Conservation (phyloP, 768 basidiomycete genomes). For the Termitomyces sp. region DNA sequence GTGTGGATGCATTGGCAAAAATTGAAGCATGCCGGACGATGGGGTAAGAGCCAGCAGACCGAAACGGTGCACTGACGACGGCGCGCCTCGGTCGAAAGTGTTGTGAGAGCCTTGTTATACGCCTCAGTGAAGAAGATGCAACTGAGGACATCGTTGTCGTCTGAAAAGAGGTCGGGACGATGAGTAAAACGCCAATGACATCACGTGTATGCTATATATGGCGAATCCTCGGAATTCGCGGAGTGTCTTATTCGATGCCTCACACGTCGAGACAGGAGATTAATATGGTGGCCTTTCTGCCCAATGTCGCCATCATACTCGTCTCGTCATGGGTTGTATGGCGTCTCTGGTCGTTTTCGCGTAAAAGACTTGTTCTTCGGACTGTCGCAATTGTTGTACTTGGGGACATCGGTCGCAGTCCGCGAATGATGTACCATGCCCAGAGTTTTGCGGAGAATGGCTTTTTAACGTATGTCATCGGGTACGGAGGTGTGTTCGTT, state of each 20-base stretch:
- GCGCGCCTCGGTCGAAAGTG: conserved; percentile 5
- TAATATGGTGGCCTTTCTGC: conserved; percentile 10
- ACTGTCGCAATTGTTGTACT: conserved; percentile 90
- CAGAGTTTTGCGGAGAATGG: conserved; percentile 83
- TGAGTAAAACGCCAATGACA: conserved; percentile 19
- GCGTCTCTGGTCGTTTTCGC: conserved; percentile 31
- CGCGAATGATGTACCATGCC: conserved; percentile 98
- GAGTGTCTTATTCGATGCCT: conserved; percentile 2
- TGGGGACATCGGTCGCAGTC: conserved; percentile 94
- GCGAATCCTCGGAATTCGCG: not conserved
- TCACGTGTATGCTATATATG: conserved; percentile 14
- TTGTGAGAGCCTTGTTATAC: conserved; percentile 11
- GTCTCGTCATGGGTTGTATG: conserved; percentile 29
- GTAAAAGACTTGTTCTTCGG: conserved; percentile 45
- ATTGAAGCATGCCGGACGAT: conserved; percentile 24
- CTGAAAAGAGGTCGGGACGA: not conserved
- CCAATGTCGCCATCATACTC: conserved; percentile 6
- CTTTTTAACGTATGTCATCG: conserved; percentile 80
- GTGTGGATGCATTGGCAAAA: conserved; percentile 23
- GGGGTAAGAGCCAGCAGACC: conserved; percentile 9
- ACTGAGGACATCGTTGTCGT: conserved; percentile 15
- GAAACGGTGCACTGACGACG: not conserved
- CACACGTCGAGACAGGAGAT: conserved; percentile 9
- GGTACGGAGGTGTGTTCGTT: conserved; percentile 66
- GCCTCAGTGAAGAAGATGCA: conserved; percentile 17